These are phyloP conservation scores for Jamesozyma jinghongensis DNA, from an alignment of 805 yeast species.

Conservation along the genomic window DNA sequence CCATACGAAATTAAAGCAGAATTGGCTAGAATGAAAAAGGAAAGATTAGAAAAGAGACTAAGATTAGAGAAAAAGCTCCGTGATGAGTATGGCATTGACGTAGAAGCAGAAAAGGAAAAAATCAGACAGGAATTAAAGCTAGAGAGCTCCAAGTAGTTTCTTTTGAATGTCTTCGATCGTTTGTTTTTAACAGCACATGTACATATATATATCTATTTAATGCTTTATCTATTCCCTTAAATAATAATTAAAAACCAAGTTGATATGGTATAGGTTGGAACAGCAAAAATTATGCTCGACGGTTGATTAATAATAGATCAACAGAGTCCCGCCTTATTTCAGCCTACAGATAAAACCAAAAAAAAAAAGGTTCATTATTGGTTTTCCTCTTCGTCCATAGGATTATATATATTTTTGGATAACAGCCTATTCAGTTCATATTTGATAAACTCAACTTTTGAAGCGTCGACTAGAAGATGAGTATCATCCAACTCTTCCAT, in stretches of 20 bases:
- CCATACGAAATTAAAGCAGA: conserved; percentile 88
- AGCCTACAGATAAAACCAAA: no score
- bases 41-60: conserved; percentile 61
- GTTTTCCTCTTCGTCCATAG: conserved; percentile 61
- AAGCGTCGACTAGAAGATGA: conserved; percentile 72
- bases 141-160: background rate
- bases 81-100: conserved; percentile 53
- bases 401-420: conserved; percentile 78
- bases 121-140: conserved; percentile 5
- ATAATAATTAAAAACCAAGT: no score
- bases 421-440: conserved; percentile 65
- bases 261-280: no score
- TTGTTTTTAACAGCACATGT: background rate
- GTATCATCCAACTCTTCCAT: conserved; percentile 82
- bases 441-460: conserved; percentile 67
- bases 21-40: conserved; percentile 75
- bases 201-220: background rate
- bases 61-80: conserved; percentile 63
- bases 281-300: no score
- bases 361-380: conserved; percentile 7
- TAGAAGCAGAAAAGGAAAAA: conserved; percentile 36
- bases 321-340: no score
- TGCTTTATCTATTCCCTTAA: background rate
- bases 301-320: no score
- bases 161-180: background rate